Base-by-base conservation (phyloP, 345 rosid genomes). In the Angophora floribunda region DNA sequence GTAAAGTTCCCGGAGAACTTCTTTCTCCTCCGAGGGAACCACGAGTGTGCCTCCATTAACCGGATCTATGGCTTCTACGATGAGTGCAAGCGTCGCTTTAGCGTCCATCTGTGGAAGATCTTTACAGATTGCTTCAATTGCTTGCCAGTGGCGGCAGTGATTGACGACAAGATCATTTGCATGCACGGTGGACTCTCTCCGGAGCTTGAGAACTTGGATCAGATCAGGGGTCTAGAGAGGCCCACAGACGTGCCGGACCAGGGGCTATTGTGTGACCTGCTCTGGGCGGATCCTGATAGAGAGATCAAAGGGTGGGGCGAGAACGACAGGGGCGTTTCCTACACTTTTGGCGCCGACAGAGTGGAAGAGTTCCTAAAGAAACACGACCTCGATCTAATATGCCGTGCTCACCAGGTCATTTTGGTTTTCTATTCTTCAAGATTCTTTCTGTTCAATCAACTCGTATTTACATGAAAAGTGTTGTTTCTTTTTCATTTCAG, bases 91-190 rank as follows among this genome's bases (percentile, higher is more conserved):
- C 92, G 93, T 22, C 91, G 95, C 78, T 92, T 91, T 91, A 93
- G 91, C 9, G 92, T 92, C n/a, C 94, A 93, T 86, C 88, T 93
- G 30, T 93, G 95, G 95, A 92, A 91, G 92, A 30, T 52, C 22
- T 93, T 93, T 87, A 92, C 94, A 0, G 95, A 92, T 50, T 93
- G 95, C 91, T 93, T 93, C 92, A 92, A 93, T 85, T 93, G 95
- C 79, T 89, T 91, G 88, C 93, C 95, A 0, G 94, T 91, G 89
- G 93, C 93, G 12, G 94, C 94, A 16, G 84, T 93, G 16, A 87
- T 92, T 13, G 95, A 92, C 44, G 89, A 90, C 51, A 93, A 93
- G 89, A 93, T 92, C 86, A 52, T 92, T 49, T 93, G 95, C 53
- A 93, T 92, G 95, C 95, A 93, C 3, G 93, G 94, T 11, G 94